Evolutionary conservation across 1,139 yeast species (phyloP), one percentile per base, ranked within the genome.

Genomic region (Blastobotrys aristatus): DNA sequence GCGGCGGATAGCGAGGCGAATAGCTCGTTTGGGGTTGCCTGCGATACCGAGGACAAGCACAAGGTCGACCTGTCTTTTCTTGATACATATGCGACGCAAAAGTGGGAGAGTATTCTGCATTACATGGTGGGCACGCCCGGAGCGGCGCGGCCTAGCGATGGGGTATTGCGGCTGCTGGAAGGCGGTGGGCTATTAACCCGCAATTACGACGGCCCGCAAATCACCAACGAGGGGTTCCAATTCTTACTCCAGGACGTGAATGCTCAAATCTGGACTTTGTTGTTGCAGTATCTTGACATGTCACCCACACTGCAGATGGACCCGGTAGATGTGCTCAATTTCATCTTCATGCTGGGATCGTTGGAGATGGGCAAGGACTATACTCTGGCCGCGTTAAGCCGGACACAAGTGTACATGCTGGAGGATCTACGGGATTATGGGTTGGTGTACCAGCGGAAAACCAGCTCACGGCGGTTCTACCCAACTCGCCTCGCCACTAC

Each of bases 91-190:
- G 95, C 97, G 10, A 77, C 88, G 7, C 77, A 76, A 42, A 87
- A 85, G 61, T 92, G 98, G 98, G 98, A 94, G 64, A 80, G 88
- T 4, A 92, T 94, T 57, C 72, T 94, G 58, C 98, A 94, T 72
- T 92, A 84, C 68, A 92, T 92, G 97, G 98, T 92, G 40, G 97
- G 97, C 2, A 0, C 61, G 33, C 44, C 48, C 20, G 53, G 56
- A n/a, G 54, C 80, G 18, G 71, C 72, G 10, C 70, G 76, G 2
- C 95, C 96, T 7, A 67, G 66, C 35, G 60, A 58, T 11, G 69
- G 71, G 4, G 72, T 70, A 10, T 54, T 72, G 42, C 56, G 61
- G 6, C 59, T 72, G 35, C 59, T 71, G 31, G 57, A 55, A 70
- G 88, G 82, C 69, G 85, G 96, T 50, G 92, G 90, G 2, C 71